Evolutionary conservation across 768 basidiomycete genomes (phyloP), one percentile per base, ranked within the genome.

Genomic region (Imleria badia): DNA sequence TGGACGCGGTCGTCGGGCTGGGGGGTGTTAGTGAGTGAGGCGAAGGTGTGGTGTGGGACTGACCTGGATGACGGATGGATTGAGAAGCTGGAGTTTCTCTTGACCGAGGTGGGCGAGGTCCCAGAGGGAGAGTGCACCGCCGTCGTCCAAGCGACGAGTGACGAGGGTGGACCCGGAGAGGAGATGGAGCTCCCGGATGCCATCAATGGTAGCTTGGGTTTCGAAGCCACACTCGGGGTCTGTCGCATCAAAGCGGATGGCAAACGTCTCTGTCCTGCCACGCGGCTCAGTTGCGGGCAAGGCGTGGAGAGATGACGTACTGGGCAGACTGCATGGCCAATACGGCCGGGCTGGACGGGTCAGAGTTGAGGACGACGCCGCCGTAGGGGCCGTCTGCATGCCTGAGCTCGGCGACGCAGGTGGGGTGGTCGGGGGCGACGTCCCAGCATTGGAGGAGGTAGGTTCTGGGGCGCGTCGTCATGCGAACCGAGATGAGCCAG

Each of bases 381-480:
- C 73, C 67, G 39, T 78, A 74, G 12, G 69, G 71, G 6, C 60
- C 66, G 30, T 75, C 68, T 31, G 50, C 61, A 59, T 61, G 69
- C 2, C 15, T 52, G 46, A 75, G 73, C 6, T 69, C 62, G 1
- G 83, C 83, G 33, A 83, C 62, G 56, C 78, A 81, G 9, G 46
- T 57, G 0, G 79, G 75, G 0, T 66, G 55, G 3, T 61, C 48
- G 12, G 51, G 11, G 0, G 63, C 45, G 10, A 84, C 42, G 57
- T 86, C 81, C 86, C 86, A 87, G 59, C 83, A 83, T 36, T 82
- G 81, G 26, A 86, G 51, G 22, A 67, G 67, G 29, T 74, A 77
- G 13, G 56, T 44, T 17, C 69, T 65, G 0, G 64, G 61, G 1
- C 51, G 66, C 0, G 51, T 52, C 1, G 55, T 61, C 59, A 58